Percentiles rank a stretch among this genome's conserved stretches.
phyloP scores from a whole-genome alignment of 108 stramenopile species.

The Fragilaria radians region DNA sequence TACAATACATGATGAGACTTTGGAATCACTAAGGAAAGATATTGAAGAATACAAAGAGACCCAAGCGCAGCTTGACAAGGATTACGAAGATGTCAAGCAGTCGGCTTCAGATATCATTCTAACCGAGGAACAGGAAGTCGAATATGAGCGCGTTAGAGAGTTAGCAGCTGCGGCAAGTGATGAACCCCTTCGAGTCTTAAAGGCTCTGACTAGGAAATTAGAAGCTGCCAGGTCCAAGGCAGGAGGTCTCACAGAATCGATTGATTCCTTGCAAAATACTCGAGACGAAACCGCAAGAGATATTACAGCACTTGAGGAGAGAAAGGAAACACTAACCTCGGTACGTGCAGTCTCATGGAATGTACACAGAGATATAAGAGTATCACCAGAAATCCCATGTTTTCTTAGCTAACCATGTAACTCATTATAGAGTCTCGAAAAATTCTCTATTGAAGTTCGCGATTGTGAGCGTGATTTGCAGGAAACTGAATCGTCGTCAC shows the following conservation, averaged over 20 bases:
- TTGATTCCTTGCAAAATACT: conserved; percentile 47
- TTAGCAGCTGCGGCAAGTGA: conserved; percentile 80
- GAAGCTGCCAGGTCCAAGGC: conserved; percentile 65
- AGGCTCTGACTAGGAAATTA: conserved; percentile 37
- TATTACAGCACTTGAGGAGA: conserved; percentile 38
- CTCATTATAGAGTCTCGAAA: conserved; percentile 47
- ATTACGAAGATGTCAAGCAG: conserved; percentile 82
- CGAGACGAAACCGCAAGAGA: conserved; percentile 47
- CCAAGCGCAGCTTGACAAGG: conserved; percentile 48
- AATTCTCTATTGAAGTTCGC: conserved; percentile 48
- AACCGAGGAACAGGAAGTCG: conserved; percentile 77
- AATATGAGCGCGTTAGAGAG: conserved; percentile 76
- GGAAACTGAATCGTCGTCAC: conserved; percentile 36
- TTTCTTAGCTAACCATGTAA: neutral
- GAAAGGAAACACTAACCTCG: conserved; percentile 48
- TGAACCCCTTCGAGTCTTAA: conserved; percentile 46
- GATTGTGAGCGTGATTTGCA: conserved; percentile 52
- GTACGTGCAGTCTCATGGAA: no score
- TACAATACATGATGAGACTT: conserved; percentile 38
- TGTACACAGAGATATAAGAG: conserved; percentile 2
- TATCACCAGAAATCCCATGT: neutral
- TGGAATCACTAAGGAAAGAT: conserved; percentile 39
- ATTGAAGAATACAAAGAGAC: conserved; percentile 45
- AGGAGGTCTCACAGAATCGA: conserved; percentile 41
- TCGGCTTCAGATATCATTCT: conserved; percentile 38